Evolutionary conservation across 163 green algal genomes (phyloP), one percentile per base, ranked within the genome.

Genomic region (Trebouxiophyceae sp.): DNA sequence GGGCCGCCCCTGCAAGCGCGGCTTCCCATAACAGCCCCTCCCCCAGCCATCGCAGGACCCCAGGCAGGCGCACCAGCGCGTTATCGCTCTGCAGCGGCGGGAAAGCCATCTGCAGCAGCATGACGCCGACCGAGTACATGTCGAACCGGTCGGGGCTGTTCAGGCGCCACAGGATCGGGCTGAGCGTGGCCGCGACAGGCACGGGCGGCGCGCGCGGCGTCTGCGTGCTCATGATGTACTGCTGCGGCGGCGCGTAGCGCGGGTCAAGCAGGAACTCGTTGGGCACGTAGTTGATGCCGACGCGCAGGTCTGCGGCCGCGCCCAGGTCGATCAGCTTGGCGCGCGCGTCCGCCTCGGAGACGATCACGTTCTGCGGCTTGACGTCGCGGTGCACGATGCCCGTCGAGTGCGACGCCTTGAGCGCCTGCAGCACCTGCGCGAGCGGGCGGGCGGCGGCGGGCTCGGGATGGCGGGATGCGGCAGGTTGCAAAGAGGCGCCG

Each of bases 301-400:
- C 78, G 29, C 93, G 76, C 70, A 99, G 81, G 81, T 99, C 93
- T 1, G 93, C 93, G 3, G 90, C 92, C 1, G 93, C 93, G 8
- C 93, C 93, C 68, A 97, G 77, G 73, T 99, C 93, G 45, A 99
- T 98, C 7, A 99, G 84, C 81, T 97, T 97, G 54, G 96, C 83
- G 61, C 63, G 45, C 5, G 50, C 26, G 64, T 61, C 54, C 8
- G 5, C 24, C 29, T 74, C 54, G 32, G 64, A 72, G 47, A 93
- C 54, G 34, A 95, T 83, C 5, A 88, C 81, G 72, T 95, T 95
- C 71, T 95, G 81, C 2, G 87, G 87, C 75, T 95, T 95, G 32
- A 95, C 68, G 74, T 95, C 87, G 32, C 87, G 77, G 69, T 93
- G 87, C 30, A 95, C 85, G 45, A 95, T 91, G 61, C 86, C 70